These are phyloP conservation scores for Chlorella sp. DNA, from an alignment of 139 green algal genomes.

Conservation along the genomic window DNA sequence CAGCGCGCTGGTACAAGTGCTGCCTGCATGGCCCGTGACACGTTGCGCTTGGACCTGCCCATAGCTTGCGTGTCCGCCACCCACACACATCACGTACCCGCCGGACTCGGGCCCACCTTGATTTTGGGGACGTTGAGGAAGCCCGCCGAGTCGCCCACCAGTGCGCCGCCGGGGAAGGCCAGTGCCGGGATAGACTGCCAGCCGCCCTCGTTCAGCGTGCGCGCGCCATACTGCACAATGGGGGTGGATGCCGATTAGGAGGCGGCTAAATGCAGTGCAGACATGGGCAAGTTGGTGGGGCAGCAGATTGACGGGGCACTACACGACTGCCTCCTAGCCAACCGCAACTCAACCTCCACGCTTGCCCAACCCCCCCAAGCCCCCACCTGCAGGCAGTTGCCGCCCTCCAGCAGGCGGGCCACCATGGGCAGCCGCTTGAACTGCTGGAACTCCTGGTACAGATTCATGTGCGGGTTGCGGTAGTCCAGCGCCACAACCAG, in stretches of 20 bases:
- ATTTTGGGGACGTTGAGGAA: conserved; percentile 96
- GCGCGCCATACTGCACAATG: conserved; percentile 82
- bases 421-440: conserved; percentile 90
- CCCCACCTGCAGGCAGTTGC: conserved; percentile 70
- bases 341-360: no score
- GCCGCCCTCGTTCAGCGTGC: conserved; percentile 91
- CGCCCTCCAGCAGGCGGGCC: conserved; percentile 76
- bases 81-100: background rate
- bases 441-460: conserved; percentile 86
- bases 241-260: background rate
- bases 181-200: conserved; percentile 88
- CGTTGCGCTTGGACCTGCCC: no score
- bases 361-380: conserved; percentile 14
- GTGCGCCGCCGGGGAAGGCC: conserved; percentile 88
- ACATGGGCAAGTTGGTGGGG: no score
- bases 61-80: background rate
- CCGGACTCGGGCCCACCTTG: conserved; percentile 63
- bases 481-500: conserved; percentile 93
- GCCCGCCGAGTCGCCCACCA: conserved; percentile 92
- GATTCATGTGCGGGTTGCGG: conserved; percentile 81
- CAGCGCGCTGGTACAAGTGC: background rate
- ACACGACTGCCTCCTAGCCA: no score
- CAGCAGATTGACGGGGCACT: no score
- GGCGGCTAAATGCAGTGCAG: no score
- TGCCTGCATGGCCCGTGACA: background rate